Base-by-base conservation (phyloP, 2,329 filamentous ascomycete genomes). In the Huntiella moniliformis region DNA sequence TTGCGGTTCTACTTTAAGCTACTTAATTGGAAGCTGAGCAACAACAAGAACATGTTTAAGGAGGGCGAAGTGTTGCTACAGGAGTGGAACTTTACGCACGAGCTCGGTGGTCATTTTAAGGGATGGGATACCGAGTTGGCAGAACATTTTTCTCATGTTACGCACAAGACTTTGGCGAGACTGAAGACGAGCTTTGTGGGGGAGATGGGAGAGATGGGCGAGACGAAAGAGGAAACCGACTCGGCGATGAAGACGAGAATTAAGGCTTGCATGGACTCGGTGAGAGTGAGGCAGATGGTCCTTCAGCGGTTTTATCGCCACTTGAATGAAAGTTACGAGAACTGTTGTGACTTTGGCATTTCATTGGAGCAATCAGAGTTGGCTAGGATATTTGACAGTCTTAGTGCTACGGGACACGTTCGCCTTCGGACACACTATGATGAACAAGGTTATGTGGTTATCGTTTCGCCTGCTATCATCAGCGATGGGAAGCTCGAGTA, bases 11-110 rank as follows among this genome's bases (percentile, higher is more conserved):
- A 98, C 63, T 98, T 98, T 70, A 91, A 88, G 60, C 87, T 98
- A 73, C 68, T 98, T 38, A 95, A 96, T 58, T 96, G 87, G 85
- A 96, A 96, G 61, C 67, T 98, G 45, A 87, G 82, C 54, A 84
- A 86, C 47, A 96, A 96, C 67, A 96, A 95, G 61, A 98, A 96
- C 63, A 95, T 87, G 0, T 98, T 98, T 71, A 96, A 96, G 58
- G 91, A 98, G 61, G 91, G 91, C 5, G 91, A 98, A 66, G 81
- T 98, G 52, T 66, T 98, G 41, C 92, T 95, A 58, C 86, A 94
- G 56, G 91, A 98, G 62, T 98, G 91, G 91, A 85, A 86, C 48
- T 96, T 96, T 56, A 92, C 83, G 45, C 96, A 96, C 56, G 79
- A 87, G 55, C 84, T 98, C 47, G 91, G 88, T 18, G 76, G 83